Base-by-base conservation (phyloP, 2,329 filamentous ascomycete species). In the Penicillium crustosum region DNA sequence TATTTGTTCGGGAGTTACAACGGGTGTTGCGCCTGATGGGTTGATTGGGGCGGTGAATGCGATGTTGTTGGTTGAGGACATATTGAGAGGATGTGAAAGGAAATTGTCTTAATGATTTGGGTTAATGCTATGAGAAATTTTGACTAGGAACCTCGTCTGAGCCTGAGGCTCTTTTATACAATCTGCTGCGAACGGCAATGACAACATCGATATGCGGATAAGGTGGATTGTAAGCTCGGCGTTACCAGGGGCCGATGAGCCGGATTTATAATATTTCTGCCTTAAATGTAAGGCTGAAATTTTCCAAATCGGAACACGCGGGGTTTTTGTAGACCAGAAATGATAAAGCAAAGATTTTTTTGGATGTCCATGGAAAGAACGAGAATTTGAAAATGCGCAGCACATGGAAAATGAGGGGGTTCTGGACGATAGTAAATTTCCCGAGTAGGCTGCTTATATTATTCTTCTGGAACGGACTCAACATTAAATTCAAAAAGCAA, bases 31-130 rank as follows among this genome's bases (percentile, higher is more conserved):
- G 1, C 66, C 67, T 2, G 70, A 49, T 41, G 74, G 71, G 56
- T 77, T 78, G 61, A 78, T 69, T 2, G 69, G 68, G 2, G 71
- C 67, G 9, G 74, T 77, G 66, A 69, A 76, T 42, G 74, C 73
- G 58, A 75, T 52, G 61, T 75, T 70, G 61, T 73, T 73, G 23
- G 70, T 38, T n/a, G 64, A 53, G 17, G 56, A 41, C 64, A 66
- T 66, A 33, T n/a, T 62, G 44, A 7, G 15, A n/a, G 36, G 15
- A n/a, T 38, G 39, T 31, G 17, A 17, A n/a, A n/a, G 19, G 5
- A 12, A 43, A 10, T 13, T 21, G 8, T 8, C 3, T 31, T 4
- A 17, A 21, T 29, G 2, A 17, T n/a, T 29, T 19, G 7, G 8
- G 3, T 49, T 15, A 21, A 23, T n/a, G 13, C 6, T 29, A 23